Percentiles rank a stretch among this genome's conserved stretches.
Evolutionary conservation across 1,284 basidiomycete genomes (phyloP).

Genomic region (Moniliella sp.): DNA sequence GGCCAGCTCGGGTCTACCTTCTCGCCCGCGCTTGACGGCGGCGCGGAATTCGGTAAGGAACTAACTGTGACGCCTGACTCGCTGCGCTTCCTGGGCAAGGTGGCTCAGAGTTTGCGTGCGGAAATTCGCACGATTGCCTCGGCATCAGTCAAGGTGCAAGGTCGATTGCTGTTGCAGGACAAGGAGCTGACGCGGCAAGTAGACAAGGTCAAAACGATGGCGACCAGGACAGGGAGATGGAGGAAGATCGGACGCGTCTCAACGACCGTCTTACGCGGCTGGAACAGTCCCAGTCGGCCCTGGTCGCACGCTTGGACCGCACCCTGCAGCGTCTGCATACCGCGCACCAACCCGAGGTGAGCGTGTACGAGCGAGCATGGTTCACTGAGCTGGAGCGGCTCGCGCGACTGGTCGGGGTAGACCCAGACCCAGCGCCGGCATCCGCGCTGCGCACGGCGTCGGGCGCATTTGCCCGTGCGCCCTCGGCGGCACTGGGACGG

Average conservation of each 20-base stretch:
- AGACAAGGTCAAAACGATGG: slow-evolving; percentile 33
- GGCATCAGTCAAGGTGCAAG: slow-evolving; percentile 38
- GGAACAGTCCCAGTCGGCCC: not conserved
- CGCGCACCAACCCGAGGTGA: slow-evolving; percentile 49
- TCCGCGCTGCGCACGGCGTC: too few relatives aligned
- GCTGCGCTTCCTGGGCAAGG: slow-evolving; percentile 52
- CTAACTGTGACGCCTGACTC: slow-evolving; percentile 50
- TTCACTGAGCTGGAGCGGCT: slow-evolving; percentile 72
- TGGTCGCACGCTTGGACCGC: slow-evolving; percentile 40
- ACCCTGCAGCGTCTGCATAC: slow-evolving; percentile 59
- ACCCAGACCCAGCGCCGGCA: too few relatives aligned
- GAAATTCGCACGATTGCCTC: slow-evolving; percentile 25
- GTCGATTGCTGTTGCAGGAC: slow-evolving; percentile 49
- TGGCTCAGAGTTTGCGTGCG: slow-evolving; percentile 38
- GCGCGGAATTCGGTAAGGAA: slow-evolving; percentile 1
- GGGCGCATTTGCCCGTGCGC: too few relatives aligned
- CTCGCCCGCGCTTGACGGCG: slow-evolving; percentile 4
- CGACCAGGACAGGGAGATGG: not conserved
- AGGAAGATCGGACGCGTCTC: slow-evolving; percentile 36
- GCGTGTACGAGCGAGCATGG: slow-evolving; percentile 65
- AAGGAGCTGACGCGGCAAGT: slow-evolving; percentile 52
- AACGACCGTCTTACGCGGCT: not conserved
- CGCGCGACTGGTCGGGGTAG: slow-evolving; percentile 46
- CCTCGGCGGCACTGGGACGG: not conserved
- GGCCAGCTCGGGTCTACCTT: slow-evolving; percentile 5